Conservation (phyloP, 805 yeast genomes). For the Ogataea haglerorum region DNA sequence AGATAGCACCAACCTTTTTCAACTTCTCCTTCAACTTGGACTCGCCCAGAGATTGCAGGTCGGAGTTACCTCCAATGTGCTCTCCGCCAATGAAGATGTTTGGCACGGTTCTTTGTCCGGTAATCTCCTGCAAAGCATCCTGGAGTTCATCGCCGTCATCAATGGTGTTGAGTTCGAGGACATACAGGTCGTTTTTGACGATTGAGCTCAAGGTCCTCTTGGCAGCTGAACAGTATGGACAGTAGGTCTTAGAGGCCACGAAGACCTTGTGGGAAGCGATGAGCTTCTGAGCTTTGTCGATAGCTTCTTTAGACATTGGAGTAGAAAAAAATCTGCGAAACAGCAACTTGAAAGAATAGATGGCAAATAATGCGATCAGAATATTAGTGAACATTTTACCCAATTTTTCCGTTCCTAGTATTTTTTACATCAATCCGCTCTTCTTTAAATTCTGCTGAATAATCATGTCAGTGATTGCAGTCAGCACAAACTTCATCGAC, state of each 20-base stretch:
- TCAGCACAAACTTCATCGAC: constrained; percentile 84
- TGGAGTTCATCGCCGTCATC: constrained; percentile 82
- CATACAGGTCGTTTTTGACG: constrained; percentile 44
- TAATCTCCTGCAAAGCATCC: constrained; percentile 67
- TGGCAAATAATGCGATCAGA: neutral
- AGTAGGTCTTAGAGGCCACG: constrained; percentile 77
- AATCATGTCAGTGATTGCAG: constrained; percentile 90
- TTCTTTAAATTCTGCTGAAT: constrained; percentile 76
- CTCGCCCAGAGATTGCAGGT: constrained; percentile 64
- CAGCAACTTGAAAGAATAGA: constrained; percentile 3
- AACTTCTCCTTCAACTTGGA: constrained; percentile 16
- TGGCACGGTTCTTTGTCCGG: constrained; percentile 94
- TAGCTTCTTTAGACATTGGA: constrained; percentile 59
- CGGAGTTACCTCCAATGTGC: constrained; percentile 95
- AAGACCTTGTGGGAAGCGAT: constrained; percentile 67
- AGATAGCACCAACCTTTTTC: constrained; percentile 6
- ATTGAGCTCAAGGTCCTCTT: constrained; percentile 39
- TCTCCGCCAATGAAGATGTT: constrained; percentile 85
- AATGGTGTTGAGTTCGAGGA: constrained; percentile 48
- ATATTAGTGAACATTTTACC: neutral
- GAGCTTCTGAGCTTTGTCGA: constrained; percentile 56
- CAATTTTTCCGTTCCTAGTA: neutral
- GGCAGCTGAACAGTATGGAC: constrained; percentile 60
- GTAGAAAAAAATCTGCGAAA: constrained; percentile 6
- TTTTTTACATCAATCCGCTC: constrained; percentile 61